Conservation (phyloP, 1,284 basidiomycete genomes). For the Coniferiporia sulphurascens region DNA sequence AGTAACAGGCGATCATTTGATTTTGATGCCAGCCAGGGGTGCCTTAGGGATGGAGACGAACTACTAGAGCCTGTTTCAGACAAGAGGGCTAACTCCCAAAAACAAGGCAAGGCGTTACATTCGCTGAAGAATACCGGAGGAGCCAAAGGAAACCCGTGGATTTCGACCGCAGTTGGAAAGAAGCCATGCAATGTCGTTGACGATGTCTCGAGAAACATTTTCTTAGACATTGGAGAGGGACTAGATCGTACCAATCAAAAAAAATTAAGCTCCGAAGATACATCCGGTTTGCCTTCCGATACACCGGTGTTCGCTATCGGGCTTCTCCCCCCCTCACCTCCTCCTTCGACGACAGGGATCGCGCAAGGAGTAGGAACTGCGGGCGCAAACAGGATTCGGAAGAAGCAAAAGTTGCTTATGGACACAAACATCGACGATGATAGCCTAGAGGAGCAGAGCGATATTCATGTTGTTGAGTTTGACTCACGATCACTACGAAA, state of each 20-base stretch:
- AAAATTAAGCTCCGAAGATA: constrained; percentile 5
- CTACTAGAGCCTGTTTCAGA: too few species aligned
- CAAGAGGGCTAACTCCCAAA: too few species aligned
- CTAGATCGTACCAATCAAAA: not conserved
- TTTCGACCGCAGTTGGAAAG: too few species aligned
- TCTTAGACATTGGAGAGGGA: too few species aligned
- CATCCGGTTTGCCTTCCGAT: not conserved
- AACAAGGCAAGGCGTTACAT: too few species aligned
- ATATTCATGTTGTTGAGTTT: constrained; percentile 24
- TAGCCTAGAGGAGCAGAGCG: not conserved
- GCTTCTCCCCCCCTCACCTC: constrained; percentile 63
- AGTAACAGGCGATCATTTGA: not conserved
- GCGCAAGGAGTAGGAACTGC: constrained; percentile 33
- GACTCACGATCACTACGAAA: constrained; percentile 23
- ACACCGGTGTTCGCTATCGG: not conserved
- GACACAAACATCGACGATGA: not conserved
- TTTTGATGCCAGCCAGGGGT: too few species aligned
- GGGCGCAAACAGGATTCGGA: constrained; percentile 30
- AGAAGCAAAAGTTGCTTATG: constrained; percentile 33
- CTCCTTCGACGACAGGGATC: constrained; percentile 34
- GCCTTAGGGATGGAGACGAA: too few species aligned
- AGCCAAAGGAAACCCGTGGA: too few species aligned
- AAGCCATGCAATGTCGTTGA: too few species aligned
- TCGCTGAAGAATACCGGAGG: too few species aligned
- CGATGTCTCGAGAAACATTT: too few species aligned